Conservation (phyloP, 495 filamentous ascomycete genomes). For the Eremomyces bilateralis region DNA sequence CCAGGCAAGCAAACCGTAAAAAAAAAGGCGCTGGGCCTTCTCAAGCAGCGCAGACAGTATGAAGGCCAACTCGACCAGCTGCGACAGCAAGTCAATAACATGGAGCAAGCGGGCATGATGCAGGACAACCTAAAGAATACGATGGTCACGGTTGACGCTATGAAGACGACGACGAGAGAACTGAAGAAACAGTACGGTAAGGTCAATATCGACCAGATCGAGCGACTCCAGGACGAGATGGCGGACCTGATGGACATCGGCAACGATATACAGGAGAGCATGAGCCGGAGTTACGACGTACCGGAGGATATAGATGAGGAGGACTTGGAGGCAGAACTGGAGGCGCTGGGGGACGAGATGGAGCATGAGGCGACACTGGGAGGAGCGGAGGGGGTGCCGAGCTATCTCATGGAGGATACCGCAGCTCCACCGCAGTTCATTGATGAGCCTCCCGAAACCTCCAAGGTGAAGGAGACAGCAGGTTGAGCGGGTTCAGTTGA, state of each 20-base stretch:
- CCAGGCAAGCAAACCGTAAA: conserved; percentile 85
- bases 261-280: conserved; percentile 95
- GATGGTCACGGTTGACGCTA: conserved; percentile 93
- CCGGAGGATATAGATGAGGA: conserved; percentile 97
- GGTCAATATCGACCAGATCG: conserved; percentile 91
- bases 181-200: conserved; percentile 92
- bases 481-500: too few species aligned
- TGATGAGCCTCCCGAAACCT: conserved; percentile 33
- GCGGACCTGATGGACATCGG: conserved; percentile 92
- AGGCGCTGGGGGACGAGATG: conserved; percentile 74
- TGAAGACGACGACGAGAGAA: conserved; percentile 89
- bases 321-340: conserved; percentile 88
- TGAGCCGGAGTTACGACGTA: conserved; percentile 81
- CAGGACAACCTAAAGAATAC: conserved; percentile 97
- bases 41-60: conserved; percentile 92
- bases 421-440: conserved; percentile 58
- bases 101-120: conserved; percentile 98
- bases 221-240: conserved; percentile 98
- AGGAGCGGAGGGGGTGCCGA: conserved; percentile 44
- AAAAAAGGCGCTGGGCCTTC: conserved; percentile 84
- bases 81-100: conserved; percentile 92
- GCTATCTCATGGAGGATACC: conserved; percentile 71
- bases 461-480: conserved; percentile 64
- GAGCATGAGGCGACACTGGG: conserved; percentile 41
- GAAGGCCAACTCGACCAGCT: conserved; percentile 88